Conservation (phyloP, 2,329 filamentous ascomycete species). For the Fusarium chuoi region DNA sequence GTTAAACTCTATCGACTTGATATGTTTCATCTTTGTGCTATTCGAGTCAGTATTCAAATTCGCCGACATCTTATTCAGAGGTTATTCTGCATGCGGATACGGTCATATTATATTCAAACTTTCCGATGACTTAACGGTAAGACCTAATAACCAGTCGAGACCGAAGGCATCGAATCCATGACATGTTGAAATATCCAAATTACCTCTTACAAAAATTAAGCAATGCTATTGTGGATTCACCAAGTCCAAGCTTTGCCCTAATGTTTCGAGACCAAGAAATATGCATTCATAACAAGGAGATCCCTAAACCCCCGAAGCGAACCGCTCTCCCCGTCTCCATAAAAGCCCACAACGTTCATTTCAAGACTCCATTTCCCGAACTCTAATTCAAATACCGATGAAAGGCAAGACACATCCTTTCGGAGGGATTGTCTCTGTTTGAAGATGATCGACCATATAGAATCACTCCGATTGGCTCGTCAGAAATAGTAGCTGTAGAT, state of each 20-base stretch:
- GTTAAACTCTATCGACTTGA: neutral
- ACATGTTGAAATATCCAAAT: neutral
- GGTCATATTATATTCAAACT: neutral
- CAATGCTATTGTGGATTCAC: neutral
- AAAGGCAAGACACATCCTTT: neutral
- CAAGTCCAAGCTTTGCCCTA: neutral
- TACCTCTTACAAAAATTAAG: neutral
- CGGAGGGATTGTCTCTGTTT: neutral
- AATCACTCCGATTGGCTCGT: neutral
- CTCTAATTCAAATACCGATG: neutral
- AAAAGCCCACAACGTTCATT: neutral
- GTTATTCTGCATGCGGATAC: fast-evolving
- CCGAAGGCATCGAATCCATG: neutral
- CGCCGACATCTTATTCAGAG: fast-evolving
- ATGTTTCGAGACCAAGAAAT: neutral
- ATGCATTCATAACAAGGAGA: neutral
- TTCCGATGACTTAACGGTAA: neutral
- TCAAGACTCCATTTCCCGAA: neutral
- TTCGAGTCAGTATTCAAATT: neutral
- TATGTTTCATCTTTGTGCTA: neutral
- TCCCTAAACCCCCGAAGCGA: neutral
- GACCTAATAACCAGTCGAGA: too few species aligned
- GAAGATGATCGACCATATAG: neutral
- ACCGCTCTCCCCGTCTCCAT: neutral
- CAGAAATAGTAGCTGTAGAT: neutral